phyloP scores from a whole-genome alignment of 139 green algal genomes.

The Raphidocelis subcapitata region DNA sequence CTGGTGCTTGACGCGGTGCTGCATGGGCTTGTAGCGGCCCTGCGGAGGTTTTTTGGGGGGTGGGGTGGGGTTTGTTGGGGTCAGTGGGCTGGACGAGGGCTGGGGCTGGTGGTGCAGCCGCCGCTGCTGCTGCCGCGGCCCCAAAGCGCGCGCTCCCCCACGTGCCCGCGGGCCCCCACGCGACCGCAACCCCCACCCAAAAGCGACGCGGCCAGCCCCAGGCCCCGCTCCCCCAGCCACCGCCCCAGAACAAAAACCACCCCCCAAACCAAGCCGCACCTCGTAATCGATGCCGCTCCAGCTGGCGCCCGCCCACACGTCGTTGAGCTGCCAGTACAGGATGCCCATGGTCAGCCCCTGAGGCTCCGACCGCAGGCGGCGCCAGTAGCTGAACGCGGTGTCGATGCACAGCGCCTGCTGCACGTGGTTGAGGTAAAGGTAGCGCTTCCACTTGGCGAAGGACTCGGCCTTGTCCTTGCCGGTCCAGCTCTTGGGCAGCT shows the following conservation, averaged over 20 bases:
- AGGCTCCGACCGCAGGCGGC: constrained; percentile 21
- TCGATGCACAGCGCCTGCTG: constrained; percentile 32
- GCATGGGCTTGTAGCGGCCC: background rate
- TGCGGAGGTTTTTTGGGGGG: too few relatives aligned
- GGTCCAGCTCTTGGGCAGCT: constrained; percentile 12
- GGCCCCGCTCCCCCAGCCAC: too few relatives aligned
- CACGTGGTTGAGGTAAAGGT: constrained; percentile 32
- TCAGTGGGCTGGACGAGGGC: too few relatives aligned
- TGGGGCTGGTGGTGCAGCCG: too few relatives aligned
- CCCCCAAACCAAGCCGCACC: too few relatives aligned
- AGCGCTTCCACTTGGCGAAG: constrained; percentile 21
- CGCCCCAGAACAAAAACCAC: too few relatives aligned
- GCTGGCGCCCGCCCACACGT: constrained; percentile 55
- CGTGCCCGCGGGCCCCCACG: too few relatives aligned
- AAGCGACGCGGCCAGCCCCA: too few relatives aligned
- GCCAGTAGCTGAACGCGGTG: constrained; percentile 31
- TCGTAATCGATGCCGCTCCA: constrained; percentile 65
- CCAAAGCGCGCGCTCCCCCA: too few relatives aligned
- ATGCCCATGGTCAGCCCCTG: constrained; percentile 33
- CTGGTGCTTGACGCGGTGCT: constrained; percentile 30
- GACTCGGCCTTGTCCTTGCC: background rate
- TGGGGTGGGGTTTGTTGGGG: too few relatives aligned
- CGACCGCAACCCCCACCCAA: too few relatives aligned
- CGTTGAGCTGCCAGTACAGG: constrained; percentile 46
- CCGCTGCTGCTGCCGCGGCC: too few relatives aligned